A percentile compares a stretch with the other conserved stretches of the same genome.
These are phyloP conservation scores for Annulohypoxylon moriforme DNA, from an alignment of 495 filamentous ascomycete species.

Conservation along the genomic window DNA sequence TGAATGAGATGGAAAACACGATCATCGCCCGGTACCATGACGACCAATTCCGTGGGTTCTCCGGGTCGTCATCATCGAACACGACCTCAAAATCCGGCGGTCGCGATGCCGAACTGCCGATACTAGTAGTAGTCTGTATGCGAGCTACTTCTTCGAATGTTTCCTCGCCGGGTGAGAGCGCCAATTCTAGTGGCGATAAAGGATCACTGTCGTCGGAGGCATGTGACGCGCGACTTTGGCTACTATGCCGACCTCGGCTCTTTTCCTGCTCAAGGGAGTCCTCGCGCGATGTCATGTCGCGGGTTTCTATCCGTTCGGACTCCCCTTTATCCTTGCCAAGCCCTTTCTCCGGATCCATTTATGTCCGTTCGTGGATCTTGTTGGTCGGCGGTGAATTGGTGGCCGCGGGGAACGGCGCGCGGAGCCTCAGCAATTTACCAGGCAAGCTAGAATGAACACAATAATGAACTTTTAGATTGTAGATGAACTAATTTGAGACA, in stretches of 20 bases:
- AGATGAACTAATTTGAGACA: neutral
- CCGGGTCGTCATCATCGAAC: conserved; percentile 71
- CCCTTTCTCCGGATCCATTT: conserved; percentile 4
- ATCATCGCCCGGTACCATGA: conserved; percentile 72
- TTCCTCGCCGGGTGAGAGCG: conserved; percentile 49
- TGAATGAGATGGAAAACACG: conserved; percentile 73
- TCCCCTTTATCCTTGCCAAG: conserved; percentile 25
- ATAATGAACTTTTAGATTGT: neutral
- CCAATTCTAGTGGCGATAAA: conserved; percentile 51
- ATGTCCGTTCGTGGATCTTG: neutral
- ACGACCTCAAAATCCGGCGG: conserved; percentile 80
- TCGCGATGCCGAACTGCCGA: conserved; percentile 68
- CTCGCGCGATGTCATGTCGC: conserved; percentile 13
- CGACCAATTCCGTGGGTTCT: conserved; percentile 82
- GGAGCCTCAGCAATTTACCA: neutral
- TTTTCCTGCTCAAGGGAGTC: conserved; percentile 34
- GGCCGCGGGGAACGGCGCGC: neutral
- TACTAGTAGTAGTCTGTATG: conserved; percentile 59
- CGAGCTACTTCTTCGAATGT: conserved; percentile 42
- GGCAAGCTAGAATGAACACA: neutral
- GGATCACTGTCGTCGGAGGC: conserved; percentile 50
- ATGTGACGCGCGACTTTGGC: conserved; percentile 33
- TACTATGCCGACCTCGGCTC: conserved; percentile 28
- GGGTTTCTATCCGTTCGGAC: conserved; percentile 6
- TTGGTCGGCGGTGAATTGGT: neutral